phyloP scores from a whole-genome alignment of 345 rosid genomes.

The Nasturtium officinale region DNA sequence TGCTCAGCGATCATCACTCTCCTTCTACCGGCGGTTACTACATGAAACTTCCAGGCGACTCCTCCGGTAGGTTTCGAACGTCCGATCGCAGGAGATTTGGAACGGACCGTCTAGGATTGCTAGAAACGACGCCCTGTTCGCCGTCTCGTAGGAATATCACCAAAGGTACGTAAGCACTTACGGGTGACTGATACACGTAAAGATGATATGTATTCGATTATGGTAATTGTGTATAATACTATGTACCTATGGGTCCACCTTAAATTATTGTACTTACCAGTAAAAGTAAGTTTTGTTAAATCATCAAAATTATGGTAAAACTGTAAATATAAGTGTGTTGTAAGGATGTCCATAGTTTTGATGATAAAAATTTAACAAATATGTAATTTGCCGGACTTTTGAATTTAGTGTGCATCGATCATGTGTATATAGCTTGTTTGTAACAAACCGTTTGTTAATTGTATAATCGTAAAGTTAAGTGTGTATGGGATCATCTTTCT shows the following conservation, averaged over 20 bases:
- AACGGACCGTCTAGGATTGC: slow-evolving; percentile 33
- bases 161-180: slow-evolving; percentile 32
- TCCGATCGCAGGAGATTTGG: slow-evolving; percentile 32
- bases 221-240: slow-evolving; percentile 13
- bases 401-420: slow-evolving; percentile 13
- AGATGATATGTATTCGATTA: not conserved
- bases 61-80: slow-evolving; percentile 39
- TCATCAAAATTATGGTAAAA: slow-evolving; percentile 36
- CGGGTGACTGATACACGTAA: not conserved
- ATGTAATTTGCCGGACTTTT: slow-evolving; percentile 3
- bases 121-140: slow-evolving; percentile 22
- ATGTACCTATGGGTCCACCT: not conserved
- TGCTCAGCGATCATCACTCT: slow-evolving; percentile 35
- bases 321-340: slow-evolving; percentile 28
- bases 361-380: slow-evolving; percentile 6
- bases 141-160: slow-evolving; percentile 34
- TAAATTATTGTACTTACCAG: slow-evolving; percentile 6
- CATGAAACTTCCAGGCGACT: slow-evolving; percentile 40
- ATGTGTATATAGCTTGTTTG: slow-evolving; percentile 10
- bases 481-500: not conserved
- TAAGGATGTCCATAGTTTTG: slow-evolving; percentile 26
- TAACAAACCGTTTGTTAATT: not conserved
- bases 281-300: slow-evolving; percentile 17
- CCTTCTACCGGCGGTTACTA: slow-evolving; percentile 36
- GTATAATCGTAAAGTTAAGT: slow-evolving; percentile 18